Percentiles rank a stretch among this genome's conserved stretches.
Evolutionary conservation across 225 moss, liverwort and hornwort species (phyloP).

Genomic region (Polytrichum formosum): DNA sequence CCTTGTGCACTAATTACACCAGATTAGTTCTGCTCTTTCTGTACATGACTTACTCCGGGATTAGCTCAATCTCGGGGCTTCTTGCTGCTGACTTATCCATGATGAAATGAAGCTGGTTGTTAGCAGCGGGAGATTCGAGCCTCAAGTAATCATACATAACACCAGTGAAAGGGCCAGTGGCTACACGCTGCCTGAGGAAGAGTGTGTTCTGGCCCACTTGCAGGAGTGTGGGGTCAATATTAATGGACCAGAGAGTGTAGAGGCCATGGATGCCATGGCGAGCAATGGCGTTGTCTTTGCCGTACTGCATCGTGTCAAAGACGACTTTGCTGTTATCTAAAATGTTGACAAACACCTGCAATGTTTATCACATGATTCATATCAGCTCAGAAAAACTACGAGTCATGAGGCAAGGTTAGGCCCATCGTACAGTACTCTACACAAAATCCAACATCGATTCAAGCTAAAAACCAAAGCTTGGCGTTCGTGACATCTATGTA

Average conservation of each 20-base stretch:
- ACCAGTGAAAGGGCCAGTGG: constrained; percentile 44
- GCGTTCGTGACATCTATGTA: too few relatives aligned
- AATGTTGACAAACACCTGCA: constrained; percentile 54
- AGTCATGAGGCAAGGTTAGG: too few relatives aligned
- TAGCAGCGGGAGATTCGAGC: constrained; percentile 36
- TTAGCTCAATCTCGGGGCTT: too few relatives aligned
- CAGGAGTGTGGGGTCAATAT: constrained; percentile 34
- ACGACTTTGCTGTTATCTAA: constrained; percentile 15
- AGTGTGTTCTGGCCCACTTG: constrained; percentile 44
- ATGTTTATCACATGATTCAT: too few relatives aligned
- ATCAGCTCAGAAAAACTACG: too few relatives aligned
- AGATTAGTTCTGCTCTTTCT: too few relatives aligned
- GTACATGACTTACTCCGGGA: too few relatives aligned
- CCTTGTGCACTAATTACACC: too few relatives aligned
- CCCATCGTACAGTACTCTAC: too few relatives aligned
- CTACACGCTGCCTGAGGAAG: constrained; percentile 43
- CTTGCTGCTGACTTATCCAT: too few relatives aligned
- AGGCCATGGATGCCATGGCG: constrained; percentile 58
- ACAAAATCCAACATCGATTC: too few relatives aligned
- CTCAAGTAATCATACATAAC: constrained; percentile 72
- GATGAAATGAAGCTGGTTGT: neutral
- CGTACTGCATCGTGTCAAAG: constrained; percentile 56
- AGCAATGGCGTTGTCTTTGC: constrained; percentile 57
- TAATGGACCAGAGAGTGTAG: constrained; percentile 34
- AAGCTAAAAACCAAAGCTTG: too few relatives aligned